Evolutionary conservation across 139 green algal species (phyloP).

Genomic region (Coccomyxa sp.): DNA sequence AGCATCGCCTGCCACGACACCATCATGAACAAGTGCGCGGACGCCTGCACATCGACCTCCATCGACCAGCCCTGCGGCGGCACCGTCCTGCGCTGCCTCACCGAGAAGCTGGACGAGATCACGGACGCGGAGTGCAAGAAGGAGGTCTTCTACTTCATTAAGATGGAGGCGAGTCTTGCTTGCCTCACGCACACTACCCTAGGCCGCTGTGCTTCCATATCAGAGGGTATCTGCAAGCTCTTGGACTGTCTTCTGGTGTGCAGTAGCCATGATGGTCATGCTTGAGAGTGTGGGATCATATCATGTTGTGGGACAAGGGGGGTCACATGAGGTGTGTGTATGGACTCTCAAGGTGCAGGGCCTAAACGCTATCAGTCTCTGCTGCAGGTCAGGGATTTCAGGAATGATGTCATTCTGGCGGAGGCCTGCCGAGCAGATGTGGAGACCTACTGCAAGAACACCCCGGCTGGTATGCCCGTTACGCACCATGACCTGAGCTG

Average conservation of each 20-base stretch:
- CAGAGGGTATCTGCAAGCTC: too few species aligned
- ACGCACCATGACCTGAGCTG: too few species aligned
- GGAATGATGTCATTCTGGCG: conserved; percentile 66
- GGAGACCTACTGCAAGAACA: conserved; percentile 53
- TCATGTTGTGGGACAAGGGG: too few species aligned
- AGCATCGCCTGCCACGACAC: conserved; percentile 62
- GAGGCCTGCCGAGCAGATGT: conserved; percentile 66
- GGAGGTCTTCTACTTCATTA: conserved; percentile 80
- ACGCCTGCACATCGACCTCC: conserved; percentile 8
- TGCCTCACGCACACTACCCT: too few species aligned
- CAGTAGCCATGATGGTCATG: too few species aligned
- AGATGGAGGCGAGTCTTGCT: conserved; percentile 56
- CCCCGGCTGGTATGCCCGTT: conserved; percentile 31
- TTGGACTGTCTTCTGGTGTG: too few species aligned
- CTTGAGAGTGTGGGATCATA: too few species aligned
- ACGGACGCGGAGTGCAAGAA: conserved; percentile 63
- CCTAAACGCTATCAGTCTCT: too few species aligned
- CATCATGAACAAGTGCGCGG: conserved; percentile 59
- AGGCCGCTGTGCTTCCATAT: conserved; percentile 12
- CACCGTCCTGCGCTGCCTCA: conserved; percentile 80
- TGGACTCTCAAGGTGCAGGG: too few species aligned
- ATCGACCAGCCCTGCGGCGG: conserved; percentile 53
- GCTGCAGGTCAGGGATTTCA: conserved; percentile 51
- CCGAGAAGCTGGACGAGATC: conserved; percentile 70
- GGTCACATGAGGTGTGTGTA: too few species aligned